A percentile compares a stretch with the other conserved stretches of the same genome.
phyloP scores from a whole-genome alignment of 305 asterid genomes.

The Rubia tinctorum region DNA sequence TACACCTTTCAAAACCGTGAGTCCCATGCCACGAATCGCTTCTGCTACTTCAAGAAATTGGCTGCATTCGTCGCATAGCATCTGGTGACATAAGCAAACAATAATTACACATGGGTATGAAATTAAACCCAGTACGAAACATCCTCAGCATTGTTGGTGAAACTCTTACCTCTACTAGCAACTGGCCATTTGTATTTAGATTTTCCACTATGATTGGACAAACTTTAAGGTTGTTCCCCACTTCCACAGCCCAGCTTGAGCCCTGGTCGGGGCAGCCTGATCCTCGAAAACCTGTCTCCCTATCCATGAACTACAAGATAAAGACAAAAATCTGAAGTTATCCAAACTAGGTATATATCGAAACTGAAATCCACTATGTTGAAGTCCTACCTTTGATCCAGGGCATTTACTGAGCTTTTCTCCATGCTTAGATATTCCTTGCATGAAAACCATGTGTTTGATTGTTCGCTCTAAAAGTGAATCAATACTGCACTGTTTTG shows the following conservation, averaged over 20 bases:
- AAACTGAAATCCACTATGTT: neutral
- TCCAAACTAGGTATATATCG: neutral
- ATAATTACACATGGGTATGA: neutral
- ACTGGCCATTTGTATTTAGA: constrained; percentile 69
- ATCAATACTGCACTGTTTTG: constrained; percentile 92
- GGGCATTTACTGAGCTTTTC: constrained; percentile 78
- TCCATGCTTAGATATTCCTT: constrained; percentile 76
- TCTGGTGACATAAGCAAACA: constrained; percentile 41
- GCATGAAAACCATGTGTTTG: constrained; percentile 90
- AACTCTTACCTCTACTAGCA: constrained; percentile 79
- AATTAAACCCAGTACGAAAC: neutral
- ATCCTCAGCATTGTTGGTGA: neutral
- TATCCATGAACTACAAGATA: constrained; percentile 68
- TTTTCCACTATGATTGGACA: constrained; percentile 94
- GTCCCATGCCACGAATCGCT: constrained; percentile 81
- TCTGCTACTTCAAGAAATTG: constrained; percentile 87
- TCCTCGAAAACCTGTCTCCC: constrained; percentile 54
- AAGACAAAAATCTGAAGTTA: neutral
- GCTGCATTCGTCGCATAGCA: constrained; percentile 66
- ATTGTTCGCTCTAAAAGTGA: constrained; percentile 87
- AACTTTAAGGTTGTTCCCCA: constrained; percentile 69
- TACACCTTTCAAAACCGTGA: constrained; percentile 74
- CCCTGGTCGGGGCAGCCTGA: constrained; percentile 70
- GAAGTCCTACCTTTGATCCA: constrained; percentile 57
- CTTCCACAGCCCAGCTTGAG: constrained; percentile 99